Base-by-base conservation (phyloP, 371 early-diverging fungal genomes). In the Rhizopus sp. region DNA sequence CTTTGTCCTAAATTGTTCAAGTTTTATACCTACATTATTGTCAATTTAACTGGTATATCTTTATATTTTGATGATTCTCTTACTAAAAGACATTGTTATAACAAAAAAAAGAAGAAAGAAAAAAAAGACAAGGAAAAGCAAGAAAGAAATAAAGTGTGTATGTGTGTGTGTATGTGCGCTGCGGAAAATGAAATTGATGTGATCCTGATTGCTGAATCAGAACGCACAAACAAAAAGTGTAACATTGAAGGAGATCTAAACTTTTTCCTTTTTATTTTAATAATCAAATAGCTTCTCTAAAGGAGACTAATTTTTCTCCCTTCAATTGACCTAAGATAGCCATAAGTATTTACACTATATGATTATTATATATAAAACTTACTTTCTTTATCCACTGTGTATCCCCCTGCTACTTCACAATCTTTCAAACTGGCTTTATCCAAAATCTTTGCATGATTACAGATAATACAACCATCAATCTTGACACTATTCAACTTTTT, bases 401-500 rank as follows among this genome's bases (percentile, higher is more conserved):
- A 80, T 8, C 83, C 80, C 15, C 84, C 85, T 45, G 88, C 93
- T n/a, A 98, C 90, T 59, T 95, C 93, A 71, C 96, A 97, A 56
- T 95, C 94, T 69, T 89, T 94, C 53, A 98, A 84, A 42, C 73
- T 63, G 7, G 88, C 81, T 63, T 87, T 87, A 60, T 89, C 93
- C 34, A 80, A 70, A 10, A 98, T 81, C 59, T 87, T 88, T 47
- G 91, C 89, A 59, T 88, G 82, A 31, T 83, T 84, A 71, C 96
- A 92, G 23, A 98, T 82, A 52, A 97, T 82, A 67, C 93, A 91
- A 5, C 88, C 88, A 49, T 95, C 96, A 35, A 98, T 70, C 71
- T 91, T 93, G 59, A 89, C 96, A 68, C 94, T 92, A 69, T 57
- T 65, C 45, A 63, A 61, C 31, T 34, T 44, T 32, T 8, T 10